Percentiles rank a stretch among this genome's conserved stretches.
Conservation (phyloP, 139 green algal species). For the Chlorella sorokiniana region DNA sequence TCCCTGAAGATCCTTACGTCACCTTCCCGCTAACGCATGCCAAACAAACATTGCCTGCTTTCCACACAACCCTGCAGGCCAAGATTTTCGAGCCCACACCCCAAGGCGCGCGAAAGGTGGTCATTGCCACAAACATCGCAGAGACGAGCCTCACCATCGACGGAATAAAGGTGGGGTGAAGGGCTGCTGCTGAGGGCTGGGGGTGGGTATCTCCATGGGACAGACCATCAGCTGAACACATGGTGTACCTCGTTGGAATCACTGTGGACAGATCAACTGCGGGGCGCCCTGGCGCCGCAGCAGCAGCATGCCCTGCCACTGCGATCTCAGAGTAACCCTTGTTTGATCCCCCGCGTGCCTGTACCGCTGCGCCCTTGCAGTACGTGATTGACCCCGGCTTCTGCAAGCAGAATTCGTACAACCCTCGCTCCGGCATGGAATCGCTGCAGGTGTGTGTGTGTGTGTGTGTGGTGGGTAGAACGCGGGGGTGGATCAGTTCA, state of each 20-base stretch:
- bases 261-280: too few species aligned
- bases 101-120: constrained; percentile 87
- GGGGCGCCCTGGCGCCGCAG: too few species aligned
- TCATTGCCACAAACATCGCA: constrained; percentile 98
- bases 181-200: neutral
- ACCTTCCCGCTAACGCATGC: too few species aligned
- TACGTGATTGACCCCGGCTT: constrained; percentile 98
- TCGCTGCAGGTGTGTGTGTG: constrained; percentile 54
- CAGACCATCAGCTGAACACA: too few species aligned
- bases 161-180: constrained; percentile 78
- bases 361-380: constrained; percentile 29
- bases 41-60: neutral
- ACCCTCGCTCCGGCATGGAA: constrained; percentile 95
- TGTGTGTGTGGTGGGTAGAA: too few species aligned
- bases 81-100: constrained; percentile 98
- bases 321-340: too few species aligned
- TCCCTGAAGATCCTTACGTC: too few species aligned
- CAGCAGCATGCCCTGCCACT: neutral
- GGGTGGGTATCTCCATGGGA: neutral
- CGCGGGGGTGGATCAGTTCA: too few species aligned
- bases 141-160: constrained; percentile 98
- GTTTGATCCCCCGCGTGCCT: neutral
- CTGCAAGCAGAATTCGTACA: constrained; percentile 98
- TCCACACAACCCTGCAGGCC: constrained; percentile 52
- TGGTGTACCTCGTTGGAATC: too few species aligned